Evolutionary conservation across 2,329 filamentous ascomycete species (phyloP), one percentile per base, ranked within the genome.

Genomic region (Neofusicoccum kwambonambiense): DNA sequence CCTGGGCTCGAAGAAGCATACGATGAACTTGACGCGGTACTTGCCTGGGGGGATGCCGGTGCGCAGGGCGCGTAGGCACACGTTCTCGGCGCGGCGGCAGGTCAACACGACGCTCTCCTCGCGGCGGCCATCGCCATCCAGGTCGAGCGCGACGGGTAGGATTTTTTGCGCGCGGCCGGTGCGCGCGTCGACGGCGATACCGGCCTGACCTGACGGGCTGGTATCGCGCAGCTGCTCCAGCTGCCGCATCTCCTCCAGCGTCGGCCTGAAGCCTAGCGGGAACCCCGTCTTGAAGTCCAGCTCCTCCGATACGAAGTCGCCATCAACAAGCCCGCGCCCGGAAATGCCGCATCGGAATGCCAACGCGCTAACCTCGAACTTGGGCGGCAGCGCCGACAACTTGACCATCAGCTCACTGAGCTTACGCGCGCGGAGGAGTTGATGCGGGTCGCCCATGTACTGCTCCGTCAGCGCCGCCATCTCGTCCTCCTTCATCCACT

Each of bases 401-500:
- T 77, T 77, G 1, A 74, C 73, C 71, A 78, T 72, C 13, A 75
- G 67, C 54, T 74, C 70, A 19, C 73, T 74, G n/a, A 78, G 71
- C 22, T 74, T 65, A 9, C 67, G 67, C 1, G 76, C 74, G 1
- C 64, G 62, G 1, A 70, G 69, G 2, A 75, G 65, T 64, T 78
- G 76, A 27, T 73, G 70, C 2, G 70, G 70, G 50, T 78, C 76
- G 44, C 70, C 68, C 76, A 78, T 77, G 67, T 78, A 78, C 63
- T 76, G 74, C 65, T 76, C 73, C 1, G 76, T 78, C 15, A 78
- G 67, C 3, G 71, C 69, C n/a, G 74, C 75, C 75, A 78, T 78
- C 66, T 78, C 75, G 62, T 77, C 76, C 69, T 77, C 75, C 56
- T 74, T 74, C 75, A 78, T 78, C 75, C 76, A 78, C 65, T 78